Conservation (phyloP, 2,329 filamentous ascomycete genomes). For the Ophiocordyceps camponoti-floridani region DNA sequence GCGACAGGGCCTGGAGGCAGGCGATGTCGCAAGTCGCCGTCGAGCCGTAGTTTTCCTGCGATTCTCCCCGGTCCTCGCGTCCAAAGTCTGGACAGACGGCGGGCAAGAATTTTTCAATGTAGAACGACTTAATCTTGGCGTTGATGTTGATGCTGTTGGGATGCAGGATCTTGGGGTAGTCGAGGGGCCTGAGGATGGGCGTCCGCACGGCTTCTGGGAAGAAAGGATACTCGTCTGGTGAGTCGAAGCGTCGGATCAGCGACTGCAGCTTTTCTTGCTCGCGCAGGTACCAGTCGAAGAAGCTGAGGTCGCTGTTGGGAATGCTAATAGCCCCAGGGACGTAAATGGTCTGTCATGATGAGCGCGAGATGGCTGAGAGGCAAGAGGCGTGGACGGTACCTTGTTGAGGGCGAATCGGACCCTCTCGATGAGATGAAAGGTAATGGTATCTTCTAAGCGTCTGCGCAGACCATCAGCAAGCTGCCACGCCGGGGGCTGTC, state of each 20-base stretch:
- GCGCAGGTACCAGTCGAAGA: conserved; percentile 85
- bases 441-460: conserved; percentile 93
- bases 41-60: conserved; percentile 88
- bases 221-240: conserved; percentile 94
- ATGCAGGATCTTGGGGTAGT: conserved; percentile 80
- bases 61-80: conserved; percentile 65
- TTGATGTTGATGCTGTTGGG: conserved; percentile 85
- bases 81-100: conserved; percentile 62
- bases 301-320: conserved; percentile 53
- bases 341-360: conserved; percentile 54
- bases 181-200: conserved; percentile 71
- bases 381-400: conserved; percentile 7
- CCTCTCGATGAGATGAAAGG: conserved; percentile 88
- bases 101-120: conserved; percentile 69
- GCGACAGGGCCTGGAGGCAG: conserved; percentile 74
- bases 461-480: conserved; percentile 24
- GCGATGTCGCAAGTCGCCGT: conserved; percentile 80
- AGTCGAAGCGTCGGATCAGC: conserved; percentile 83
- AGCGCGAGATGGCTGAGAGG: neutral
- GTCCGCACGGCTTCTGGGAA: conserved; percentile 65
- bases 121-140: conserved; percentile 66
- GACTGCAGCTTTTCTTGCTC: conserved; percentile 88
- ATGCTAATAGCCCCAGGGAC: conserved; percentile 61
- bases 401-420: conserved; percentile 90
- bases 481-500: neutral